A percentile compares a stretch with the other conserved stretches of the same genome.
phyloP scores from a whole-genome alignment of 1,284 basidiomycete genomes.

The Leccinum ponderosum region DNA sequence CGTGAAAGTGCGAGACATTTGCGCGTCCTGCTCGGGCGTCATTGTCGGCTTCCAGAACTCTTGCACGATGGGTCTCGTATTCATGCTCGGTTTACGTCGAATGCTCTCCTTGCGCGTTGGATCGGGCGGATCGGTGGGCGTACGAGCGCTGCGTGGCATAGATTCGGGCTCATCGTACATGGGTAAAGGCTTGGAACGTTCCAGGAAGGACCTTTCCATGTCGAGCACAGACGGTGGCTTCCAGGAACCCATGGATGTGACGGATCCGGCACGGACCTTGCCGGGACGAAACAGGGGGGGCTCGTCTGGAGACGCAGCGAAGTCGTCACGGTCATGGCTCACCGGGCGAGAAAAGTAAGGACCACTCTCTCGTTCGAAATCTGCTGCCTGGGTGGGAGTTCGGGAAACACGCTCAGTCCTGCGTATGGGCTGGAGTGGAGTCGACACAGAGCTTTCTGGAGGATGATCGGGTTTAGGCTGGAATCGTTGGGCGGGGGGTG shows the following conservation, averaged over 20 bases:
- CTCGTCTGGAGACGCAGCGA: constrained; percentile 20
- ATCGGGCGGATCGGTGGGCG: constrained; percentile 26
- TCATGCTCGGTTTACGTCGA: constrained; percentile 33
- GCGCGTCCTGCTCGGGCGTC: constrained; percentile 43
- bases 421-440: constrained; percentile 2
- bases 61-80: constrained; percentile 24
- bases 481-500: neutral
- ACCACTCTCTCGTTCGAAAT: constrained; percentile 25
- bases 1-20: constrained; percentile 35
- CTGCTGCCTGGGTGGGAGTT: constrained; percentile 17
- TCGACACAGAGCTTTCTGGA: constrained; percentile 12
- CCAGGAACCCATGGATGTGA: constrained; percentile 29
- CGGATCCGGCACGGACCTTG: constrained; percentile 31
- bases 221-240: constrained; percentile 30
- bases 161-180: constrained; percentile 29
- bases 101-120: constrained; percentile 27
- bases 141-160: constrained; percentile 19
- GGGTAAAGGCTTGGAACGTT: constrained; percentile 22
- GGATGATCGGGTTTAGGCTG: constrained; percentile 7
- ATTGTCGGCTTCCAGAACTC: constrained; percentile 48
- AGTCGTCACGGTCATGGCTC: constrained; percentile 22
- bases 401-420: constrained; percentile 15
- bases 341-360: constrained; percentile 17
- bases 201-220: constrained; percentile 19
- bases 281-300: constrained; percentile 15